Base-by-base conservation (phyloP, 2,329 filamentous ascomycete genomes). In the Aureobasidium leucospermi region DNA sequence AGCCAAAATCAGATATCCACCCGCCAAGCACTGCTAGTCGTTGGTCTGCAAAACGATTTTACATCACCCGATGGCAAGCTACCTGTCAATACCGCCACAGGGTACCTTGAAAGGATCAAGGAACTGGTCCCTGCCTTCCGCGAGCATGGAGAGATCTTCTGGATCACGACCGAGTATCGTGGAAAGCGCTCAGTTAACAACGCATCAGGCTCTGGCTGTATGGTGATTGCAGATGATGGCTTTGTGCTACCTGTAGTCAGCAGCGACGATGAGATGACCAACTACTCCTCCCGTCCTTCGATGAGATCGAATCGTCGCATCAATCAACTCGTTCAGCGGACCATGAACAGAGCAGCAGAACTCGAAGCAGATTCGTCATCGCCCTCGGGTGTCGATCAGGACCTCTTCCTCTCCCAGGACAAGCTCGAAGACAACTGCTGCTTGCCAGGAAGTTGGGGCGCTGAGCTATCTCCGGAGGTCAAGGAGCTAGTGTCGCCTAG, bases 41-140 rank as follows among this genome's bases (percentile, higher is more conserved):
- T 96, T 64, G 93, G 96, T 68, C 83, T 96, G 38, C 94, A 97
- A 69, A 90, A 95, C 67, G 93, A 96, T 71, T 96, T 97, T 68
- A 76, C 95, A 60, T 79, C 84, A 6, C 75, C 82, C 1, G 79
- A 84, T 53, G 88, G 89, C 58, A 82, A 85, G 29, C 74, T 96
- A 19, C 81, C 85, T 11, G 83, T 92, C 53, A 76, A 77, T 38
- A 80, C 83, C 45, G 63, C 67, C n/a, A 84, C 85, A 3, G 82
- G 83, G 9, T 89, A 92, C 63, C 71, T 94, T 46, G 79, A 86
- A 41, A 84, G 83, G 31, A 82, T 91, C 43, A 76, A 85, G 19
- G 74, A 80, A 6, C 77, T 97, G 2, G 85, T 86, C 43, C 81
- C 82, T 10, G 81, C 81, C 15, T 96, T 97, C 68, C 89, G 93